These are phyloP conservation scores for Ophiostoma quercus DNA, from an alignment of 2,329 filamentous ascomycete species.

Conservation along the genomic window DNA sequence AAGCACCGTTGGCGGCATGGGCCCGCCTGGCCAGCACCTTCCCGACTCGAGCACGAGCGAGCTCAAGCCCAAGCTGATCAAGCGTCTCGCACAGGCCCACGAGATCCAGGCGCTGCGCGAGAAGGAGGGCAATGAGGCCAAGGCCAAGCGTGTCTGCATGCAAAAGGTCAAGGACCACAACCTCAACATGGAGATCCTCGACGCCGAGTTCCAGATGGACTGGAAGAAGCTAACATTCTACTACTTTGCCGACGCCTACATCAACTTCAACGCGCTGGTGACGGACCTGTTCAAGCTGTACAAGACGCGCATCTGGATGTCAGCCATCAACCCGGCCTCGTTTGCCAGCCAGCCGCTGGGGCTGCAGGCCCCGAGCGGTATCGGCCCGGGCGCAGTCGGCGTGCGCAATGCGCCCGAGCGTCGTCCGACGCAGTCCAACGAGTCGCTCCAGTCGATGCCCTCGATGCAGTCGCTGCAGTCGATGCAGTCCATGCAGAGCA, in stretches of 20 bases:
- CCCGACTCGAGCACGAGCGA: conserved; percentile 68
- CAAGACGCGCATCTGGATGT: conserved; percentile 99
- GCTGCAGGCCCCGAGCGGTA: conserved; percentile 62
- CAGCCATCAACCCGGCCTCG: conserved; percentile 93
- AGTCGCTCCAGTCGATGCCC: conserved; percentile 13
- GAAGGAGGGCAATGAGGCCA: conserved; percentile 96
- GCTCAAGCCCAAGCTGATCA: conserved; percentile 93
- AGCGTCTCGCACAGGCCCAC: conserved; percentile 84
- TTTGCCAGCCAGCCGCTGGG: conserved; percentile 76
- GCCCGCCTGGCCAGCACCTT: conserved; percentile 66
- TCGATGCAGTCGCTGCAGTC: conserved; percentile 14
- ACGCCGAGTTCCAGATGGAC: conserved; percentile 98
- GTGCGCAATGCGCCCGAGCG: conserved; percentile 50
- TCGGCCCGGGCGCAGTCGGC: conserved; percentile 61
- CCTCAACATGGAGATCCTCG: conserved; percentile 91
- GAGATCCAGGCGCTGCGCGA: conserved; percentile 85
- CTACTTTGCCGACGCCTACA: conserved; percentile 96
- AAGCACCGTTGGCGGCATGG: conserved; percentile 73
- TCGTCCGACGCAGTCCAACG: conserved; percentile 33
- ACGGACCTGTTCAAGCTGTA: conserved; percentile 99
- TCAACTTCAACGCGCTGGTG: conserved; percentile 97
- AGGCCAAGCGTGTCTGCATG: conserved; percentile 93
- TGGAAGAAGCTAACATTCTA: conserved; percentile 99
- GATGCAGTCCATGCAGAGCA: neutral
- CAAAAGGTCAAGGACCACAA: conserved; percentile 94